These are phyloP conservation scores for Cystobasidium ongulense DNA, from an alignment of 768 basidiomycete genomes.

Conservation along the genomic window DNA sequence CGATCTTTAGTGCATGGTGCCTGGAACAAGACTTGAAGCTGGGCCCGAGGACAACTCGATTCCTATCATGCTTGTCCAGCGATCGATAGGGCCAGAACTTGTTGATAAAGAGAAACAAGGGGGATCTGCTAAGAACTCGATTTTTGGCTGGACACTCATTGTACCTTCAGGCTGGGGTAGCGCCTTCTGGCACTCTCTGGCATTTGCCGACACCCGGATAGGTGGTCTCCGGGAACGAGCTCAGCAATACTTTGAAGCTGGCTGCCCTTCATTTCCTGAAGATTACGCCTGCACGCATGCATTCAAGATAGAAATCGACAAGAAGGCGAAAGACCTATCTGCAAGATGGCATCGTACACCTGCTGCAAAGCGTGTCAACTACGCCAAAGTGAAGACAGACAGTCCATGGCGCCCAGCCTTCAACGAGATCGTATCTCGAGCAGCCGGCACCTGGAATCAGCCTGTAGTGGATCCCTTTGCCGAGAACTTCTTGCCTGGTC, in stretches of 20 bases:
- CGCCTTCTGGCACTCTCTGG: slow-evolving; percentile 75
- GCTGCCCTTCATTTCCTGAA: slow-evolving; percentile 64
- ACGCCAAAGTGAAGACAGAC: slow-evolving; percentile 55
- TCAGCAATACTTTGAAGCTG: slow-evolving; percentile 75
- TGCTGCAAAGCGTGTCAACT: slow-evolving; percentile 75
- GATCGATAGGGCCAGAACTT: slow-evolving; percentile 35
- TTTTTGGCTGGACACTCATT: slow-evolving; percentile 82
- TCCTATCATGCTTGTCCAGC: slow-evolving; percentile 74
- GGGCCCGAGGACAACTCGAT: slow-evolving; percentile 70
- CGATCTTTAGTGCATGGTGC: slow-evolving; percentile 60
- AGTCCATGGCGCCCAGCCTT: slow-evolving; percentile 77
- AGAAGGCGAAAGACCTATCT: slow-evolving; percentile 54
- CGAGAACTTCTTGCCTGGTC: neutral
- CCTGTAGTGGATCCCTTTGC: no score
- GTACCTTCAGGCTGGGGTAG: slow-evolving; percentile 83
- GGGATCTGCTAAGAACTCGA: slow-evolving; percentile 36
- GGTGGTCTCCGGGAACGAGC: slow-evolving; percentile 75
- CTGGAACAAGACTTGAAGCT: slow-evolving; percentile 64
- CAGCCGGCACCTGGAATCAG: no score
- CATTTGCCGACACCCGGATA: slow-evolving; percentile 71
- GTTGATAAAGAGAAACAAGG: slow-evolving; percentile 24
- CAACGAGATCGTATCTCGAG: slow-evolving; percentile 43
- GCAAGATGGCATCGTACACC: slow-evolving; percentile 69
- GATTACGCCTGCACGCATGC: slow-evolving; percentile 62
- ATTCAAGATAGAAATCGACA: slow-evolving; percentile 52